Conservation (phyloP, 805 yeast genomes). For the Priceomyces medius region DNA sequence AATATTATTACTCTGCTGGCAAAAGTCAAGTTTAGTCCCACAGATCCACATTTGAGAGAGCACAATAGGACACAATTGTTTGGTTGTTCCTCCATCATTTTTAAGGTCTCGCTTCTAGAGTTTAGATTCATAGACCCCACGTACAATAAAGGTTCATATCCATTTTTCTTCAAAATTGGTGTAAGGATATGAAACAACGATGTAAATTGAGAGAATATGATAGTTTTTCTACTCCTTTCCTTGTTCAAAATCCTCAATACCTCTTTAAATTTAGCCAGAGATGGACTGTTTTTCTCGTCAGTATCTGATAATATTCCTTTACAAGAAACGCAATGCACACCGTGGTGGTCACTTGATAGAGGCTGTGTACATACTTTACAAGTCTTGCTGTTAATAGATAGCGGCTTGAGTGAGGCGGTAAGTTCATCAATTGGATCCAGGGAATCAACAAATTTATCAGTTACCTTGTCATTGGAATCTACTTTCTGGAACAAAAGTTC, state of each 20-base stretch:
- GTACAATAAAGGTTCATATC: slow-evolving; percentile 29
- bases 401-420: no score
- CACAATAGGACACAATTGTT: slow-evolving; percentile 47
- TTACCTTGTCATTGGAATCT: not conserved
- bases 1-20: slow-evolving; percentile 78
- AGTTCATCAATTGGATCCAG: no score
- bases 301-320: no score
- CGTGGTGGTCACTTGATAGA: no score
- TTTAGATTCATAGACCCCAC: slow-evolving; percentile 32
- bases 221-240: slow-evolving; percentile 39
- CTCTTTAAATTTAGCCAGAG: slow-evolving; percentile 32
- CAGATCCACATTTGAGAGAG: slow-evolving; percentile 86
- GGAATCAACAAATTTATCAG: not conserved
- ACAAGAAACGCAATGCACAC: no score
- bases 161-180: slow-evolving; percentile 24
- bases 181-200: slow-evolving; percentile 29
- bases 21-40: slow-evolving; percentile 76
- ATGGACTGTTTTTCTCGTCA: no score
- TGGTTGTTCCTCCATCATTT: slow-evolving; percentile 5
- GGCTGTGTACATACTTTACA: no score
- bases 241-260: slow-evolving; percentile 30
- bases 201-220: slow-evolving; percentile 46
- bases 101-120: slow-evolving; percentile 28
- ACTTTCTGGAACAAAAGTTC: slow-evolving; percentile 9
- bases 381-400: no score